Evolutionary conservation across 2,329 filamentous ascomycete species (phyloP), one percentile per base, ranked within the genome.

Genomic region (Huntiella decipiens): DNA sequence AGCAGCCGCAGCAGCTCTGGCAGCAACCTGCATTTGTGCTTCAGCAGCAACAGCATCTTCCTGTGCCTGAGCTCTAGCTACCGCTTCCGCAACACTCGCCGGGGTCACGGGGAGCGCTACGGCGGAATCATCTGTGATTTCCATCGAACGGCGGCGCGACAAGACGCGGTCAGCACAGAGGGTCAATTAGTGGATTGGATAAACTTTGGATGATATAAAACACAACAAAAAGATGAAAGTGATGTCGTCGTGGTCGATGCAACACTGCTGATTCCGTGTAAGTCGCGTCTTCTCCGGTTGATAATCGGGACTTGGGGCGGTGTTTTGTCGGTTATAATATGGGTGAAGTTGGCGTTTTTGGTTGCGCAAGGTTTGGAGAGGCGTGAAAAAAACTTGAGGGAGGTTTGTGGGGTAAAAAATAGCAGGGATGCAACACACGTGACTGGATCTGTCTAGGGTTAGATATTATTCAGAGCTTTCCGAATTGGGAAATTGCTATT

Each of bases 251-350:
- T 28, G 22, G 22, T 28, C 22, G 40, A 43, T 43, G 31, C 34
- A 36, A 36, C 34, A 6, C 12, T 7, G 31, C 19, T 15, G 8
- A n/a, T 43, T 33, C 31, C 39, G 42, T 49, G 47, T 49, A 49
- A 49, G 44, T 49, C 44, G 47, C 47, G 47, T 49, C 47, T 49
- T 49, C 47, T 49, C 47, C 45, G 47, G 47, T 22, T 49, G 47
- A 49, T 49, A 49, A 46, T 49, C 47, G 47, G 47, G 38, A 48
- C 10, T 34, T 45, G 38, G 22, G 22, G 42, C 47, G 47, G 47
- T 49, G 35, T 46, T 49, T 46, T 49, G 44, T 49, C 47, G 47
- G 47, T 41, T 49, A 49, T 49, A 38, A 41, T 49, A 41, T 49
- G 47, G 47, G 39, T 43, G 47, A 49, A 49, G 33, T 38, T 46